These are phyloP conservation scores for Trichosanthes cucumerina DNA, from an alignment of 306 rosid genomes.

Conservation along the genomic window DNA sequence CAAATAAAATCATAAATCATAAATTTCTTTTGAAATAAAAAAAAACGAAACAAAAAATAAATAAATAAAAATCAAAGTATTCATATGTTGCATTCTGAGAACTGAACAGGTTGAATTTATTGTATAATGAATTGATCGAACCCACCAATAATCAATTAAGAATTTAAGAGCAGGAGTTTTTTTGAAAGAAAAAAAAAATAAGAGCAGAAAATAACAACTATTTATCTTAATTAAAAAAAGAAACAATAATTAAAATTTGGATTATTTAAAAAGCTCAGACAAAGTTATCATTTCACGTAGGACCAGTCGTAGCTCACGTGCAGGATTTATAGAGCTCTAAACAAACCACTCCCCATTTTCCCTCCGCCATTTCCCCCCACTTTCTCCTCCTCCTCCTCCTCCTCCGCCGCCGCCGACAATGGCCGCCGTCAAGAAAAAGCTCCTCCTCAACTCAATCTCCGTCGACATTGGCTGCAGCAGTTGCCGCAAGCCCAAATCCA, in stretches of 20 bases:
- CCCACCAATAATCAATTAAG: neutral
- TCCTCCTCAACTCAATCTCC: neutral
- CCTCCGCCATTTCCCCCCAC: neutral
- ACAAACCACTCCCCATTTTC: neutral
- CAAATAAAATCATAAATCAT: too few species aligned
- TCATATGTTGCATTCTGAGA: neutral
- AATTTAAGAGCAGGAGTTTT: too few species aligned
- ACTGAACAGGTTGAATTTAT: neutral
- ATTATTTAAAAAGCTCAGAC: neutral
- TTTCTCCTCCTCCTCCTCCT: slow-evolving; percentile 2
- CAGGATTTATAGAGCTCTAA: neutral
- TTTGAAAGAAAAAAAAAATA: too few species aligned
- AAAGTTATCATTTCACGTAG: slow-evolving; percentile 6
- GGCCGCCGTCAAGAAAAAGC: neutral
- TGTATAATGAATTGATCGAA: neutral
- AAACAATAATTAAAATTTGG: neutral
- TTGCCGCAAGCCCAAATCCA: neutral
- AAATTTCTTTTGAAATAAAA: too few species aligned
- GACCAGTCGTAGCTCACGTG: slow-evolving; percentile 10
- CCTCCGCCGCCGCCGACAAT: neutral
- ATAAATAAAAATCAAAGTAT: neutral
- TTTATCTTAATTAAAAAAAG: neutral
- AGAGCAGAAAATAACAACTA: neutral
- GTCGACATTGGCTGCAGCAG: slow-evolving; percentile 11
- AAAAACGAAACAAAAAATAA: neutral